Conservation (phyloP, 768 basidiomycete genomes). For the Cystobasidiopsis lactophilus region DNA sequence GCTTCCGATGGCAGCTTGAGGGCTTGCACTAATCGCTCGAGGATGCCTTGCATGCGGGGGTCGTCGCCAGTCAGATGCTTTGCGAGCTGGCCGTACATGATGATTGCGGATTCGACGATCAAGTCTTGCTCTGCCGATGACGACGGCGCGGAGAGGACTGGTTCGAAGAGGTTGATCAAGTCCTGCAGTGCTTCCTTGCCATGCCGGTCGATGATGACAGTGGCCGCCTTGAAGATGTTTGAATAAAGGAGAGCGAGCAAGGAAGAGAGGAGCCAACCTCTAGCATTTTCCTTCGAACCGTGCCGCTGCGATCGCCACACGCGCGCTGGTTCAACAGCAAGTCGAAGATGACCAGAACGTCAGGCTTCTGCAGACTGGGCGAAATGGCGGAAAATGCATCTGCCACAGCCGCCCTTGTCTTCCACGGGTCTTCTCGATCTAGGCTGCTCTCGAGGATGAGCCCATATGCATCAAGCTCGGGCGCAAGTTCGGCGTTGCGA, state of each 20-base stretch:
- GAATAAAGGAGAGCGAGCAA: not conserved
- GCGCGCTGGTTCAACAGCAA: constrained; percentile 73
- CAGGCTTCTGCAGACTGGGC: constrained; percentile 38
- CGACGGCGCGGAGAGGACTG: constrained; percentile 15
- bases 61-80: constrained; percentile 62
- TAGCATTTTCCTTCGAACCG: constrained; percentile 70
- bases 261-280: constrained; percentile 10
- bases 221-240: constrained; percentile 50
- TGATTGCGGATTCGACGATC: constrained; percentile 84
- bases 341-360: constrained; percentile 49
- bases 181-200: constrained; percentile 48
- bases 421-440: constrained; percentile 76
- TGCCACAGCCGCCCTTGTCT: constrained; percentile 52
- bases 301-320: constrained; percentile 58
- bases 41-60: constrained; percentile 51
- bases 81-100: constrained; percentile 79
- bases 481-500: constrained; percentile 62
- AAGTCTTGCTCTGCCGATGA: constrained; percentile 46
- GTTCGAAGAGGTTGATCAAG: constrained; percentile 64
- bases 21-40: constrained; percentile 66
- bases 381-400: constrained; percentile 45
- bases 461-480: constrained; percentile 80
- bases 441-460: constrained; percentile 76
- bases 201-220: constrained; percentile 56
- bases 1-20: constrained; percentile 85